Evolutionary conservation across 2,329 filamentous ascomycete genomes (phyloP).

Genomic region (Didymella segeticola): DNA sequence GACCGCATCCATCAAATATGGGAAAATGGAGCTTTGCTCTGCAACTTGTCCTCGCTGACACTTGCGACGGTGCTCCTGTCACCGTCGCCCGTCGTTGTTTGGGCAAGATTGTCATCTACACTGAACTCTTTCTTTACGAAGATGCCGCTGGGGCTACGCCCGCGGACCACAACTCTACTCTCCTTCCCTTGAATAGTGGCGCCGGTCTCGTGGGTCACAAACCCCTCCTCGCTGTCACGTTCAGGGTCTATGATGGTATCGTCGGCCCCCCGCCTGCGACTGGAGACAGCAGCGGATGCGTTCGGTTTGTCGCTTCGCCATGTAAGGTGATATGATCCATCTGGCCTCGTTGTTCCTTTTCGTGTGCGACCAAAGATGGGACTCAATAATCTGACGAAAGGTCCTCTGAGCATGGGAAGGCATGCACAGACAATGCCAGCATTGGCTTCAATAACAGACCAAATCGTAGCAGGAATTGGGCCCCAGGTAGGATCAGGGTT

Average conservation of each 20-base stretch:
- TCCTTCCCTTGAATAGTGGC: neutral
- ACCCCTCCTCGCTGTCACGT: conserved; percentile 27
- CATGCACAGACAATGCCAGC: conserved; percentile 33
- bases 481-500: conserved; percentile 33
- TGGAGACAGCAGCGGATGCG: conserved; percentile 7
- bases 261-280: conserved; percentile 14
- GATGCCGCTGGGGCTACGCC: conserved; percentile 23
- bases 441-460: conserved; percentile 36
- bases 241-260: conserved; percentile 17
- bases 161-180: neutral
- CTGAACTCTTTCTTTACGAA: conserved; percentile 32
- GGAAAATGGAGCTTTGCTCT: conserved; percentile 22
- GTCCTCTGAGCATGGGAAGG: conserved; percentile 32
- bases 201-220: conserved; percentile 4
- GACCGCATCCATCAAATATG: conserved; percentile 22
- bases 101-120: conserved; percentile 16
- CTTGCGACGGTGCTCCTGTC: conserved; percentile 18
- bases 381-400: conserved; percentile 30
- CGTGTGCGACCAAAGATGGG: conserved; percentile 25
- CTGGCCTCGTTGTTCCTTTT: conserved; percentile 12
- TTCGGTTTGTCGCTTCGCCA: conserved; percentile 16
- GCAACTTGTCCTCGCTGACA: conserved; percentile 19
- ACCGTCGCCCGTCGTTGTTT: conserved; percentile 14
- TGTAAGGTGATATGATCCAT: conserved; percentile 18
- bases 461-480: conserved; percentile 31